Base-by-base conservation (phyloP, 208 protist species). In the Porcisia deanei region DNA sequence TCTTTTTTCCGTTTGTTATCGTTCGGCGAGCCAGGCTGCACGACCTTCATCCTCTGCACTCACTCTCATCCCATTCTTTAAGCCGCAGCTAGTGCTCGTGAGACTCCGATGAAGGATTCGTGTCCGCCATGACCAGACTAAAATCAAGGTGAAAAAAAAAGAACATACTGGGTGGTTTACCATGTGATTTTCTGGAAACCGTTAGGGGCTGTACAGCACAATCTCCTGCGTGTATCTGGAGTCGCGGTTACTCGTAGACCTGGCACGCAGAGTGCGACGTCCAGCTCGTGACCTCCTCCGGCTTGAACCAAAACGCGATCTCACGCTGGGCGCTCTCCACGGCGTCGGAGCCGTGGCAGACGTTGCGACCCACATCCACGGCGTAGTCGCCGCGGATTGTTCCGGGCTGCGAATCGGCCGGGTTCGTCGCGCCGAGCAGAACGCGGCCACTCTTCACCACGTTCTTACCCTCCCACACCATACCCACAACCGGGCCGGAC, bases 381-480 rank as follows among this genome's bases (percentile, higher is more conserved):
- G 87, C 90, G 70, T 93, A 98, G 91, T 99, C 98, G 70, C 98
- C 98, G 72, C 99, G 95, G 85, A 99, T 99, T 76, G 98, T 99
- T 76, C 98, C 98, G 74, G 98, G 97, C 54, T 88, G 87, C 53
- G 92, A 94, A 80, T 96, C 91, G 57, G 87, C 84, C 71, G 98
- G 98, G 88, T 99, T 98, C 60, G 98, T 99, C 55, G 92, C 96
- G 76, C 99, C 99, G 58, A 99, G 91, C 55, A 99, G 91, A 63
- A 85, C 76, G 80, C 98, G 98, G 75, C 91, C 97, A 73, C 87
- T 90, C 77, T 95, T 95, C 77, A 99, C 96, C 70, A 96, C 98
- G 75, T 93, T 94, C 80, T 97, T 97, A 78, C 99, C 99, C 88
- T 99, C 97, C 95, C 95, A 99, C 67, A 99, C 97, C 97, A 99